phyloP scores from a whole-genome alignment of 345 rosid genomes.

The Lepidium africanum region DNA sequence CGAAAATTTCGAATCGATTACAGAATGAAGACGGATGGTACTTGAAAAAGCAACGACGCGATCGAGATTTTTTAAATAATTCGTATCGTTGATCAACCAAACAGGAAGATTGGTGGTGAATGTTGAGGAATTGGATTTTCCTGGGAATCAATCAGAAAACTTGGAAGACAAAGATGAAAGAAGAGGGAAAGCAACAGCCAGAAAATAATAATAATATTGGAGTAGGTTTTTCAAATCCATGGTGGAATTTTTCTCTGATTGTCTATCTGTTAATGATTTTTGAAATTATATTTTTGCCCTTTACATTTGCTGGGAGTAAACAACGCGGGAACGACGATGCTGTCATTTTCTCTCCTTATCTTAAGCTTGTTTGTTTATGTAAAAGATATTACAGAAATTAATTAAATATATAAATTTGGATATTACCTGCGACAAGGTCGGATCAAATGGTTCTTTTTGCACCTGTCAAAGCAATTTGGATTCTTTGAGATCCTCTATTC shows the following conservation, averaged over 20 bases:
- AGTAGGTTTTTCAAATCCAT: not conserved
- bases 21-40: not conserved
- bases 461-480: too few relatives aligned
- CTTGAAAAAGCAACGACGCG: not conserved
- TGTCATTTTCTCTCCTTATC: too few relatives aligned
- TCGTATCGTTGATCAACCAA: not conserved
- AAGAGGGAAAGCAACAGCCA: constrained; percentile 5
- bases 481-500: too few relatives aligned
- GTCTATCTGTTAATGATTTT: too few relatives aligned
- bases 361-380: too few relatives aligned
- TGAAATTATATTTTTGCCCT: too few relatives aligned
- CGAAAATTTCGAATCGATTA: not conserved
- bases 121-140: not conserved
- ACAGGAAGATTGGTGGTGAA: not conserved
- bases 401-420: too few relatives aligned
- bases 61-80: not conserved
- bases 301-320: too few relatives aligned
- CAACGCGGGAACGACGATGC: too few relatives aligned
- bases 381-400: too few relatives aligned
- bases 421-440: too few relatives aligned
- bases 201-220: not conserved
- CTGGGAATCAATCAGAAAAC: not conserved
- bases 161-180: not conserved
- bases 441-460: too few relatives aligned
- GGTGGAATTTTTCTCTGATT: not conserved